phyloP scores from a whole-genome alignment of 495 filamentous ascomycete species.

The Podospora appendiculata region DNA sequence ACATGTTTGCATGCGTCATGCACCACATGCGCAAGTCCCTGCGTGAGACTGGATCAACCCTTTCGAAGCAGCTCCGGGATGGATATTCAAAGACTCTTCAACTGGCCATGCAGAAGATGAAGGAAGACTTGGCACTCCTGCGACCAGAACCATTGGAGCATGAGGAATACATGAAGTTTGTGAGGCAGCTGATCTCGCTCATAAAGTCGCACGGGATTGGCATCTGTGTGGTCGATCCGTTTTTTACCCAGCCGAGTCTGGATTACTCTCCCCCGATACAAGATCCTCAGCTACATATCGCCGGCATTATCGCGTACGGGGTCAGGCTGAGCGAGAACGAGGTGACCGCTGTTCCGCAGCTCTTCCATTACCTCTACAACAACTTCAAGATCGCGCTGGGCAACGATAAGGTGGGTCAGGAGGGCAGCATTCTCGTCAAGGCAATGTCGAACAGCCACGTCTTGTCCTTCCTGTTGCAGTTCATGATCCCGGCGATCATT shows the following conservation, averaged over 20 bases:
- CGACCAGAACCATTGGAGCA: conserved; percentile 23
- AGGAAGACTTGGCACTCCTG: conserved; percentile 31
- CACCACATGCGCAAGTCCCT: conserved; percentile 35
- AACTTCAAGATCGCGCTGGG: conserved; percentile 42
- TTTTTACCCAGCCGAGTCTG: conserved; percentile 38
- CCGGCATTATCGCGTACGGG: conserved; percentile 41
- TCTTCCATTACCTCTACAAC: conserved; percentile 44
- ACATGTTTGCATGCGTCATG: conserved; percentile 30
- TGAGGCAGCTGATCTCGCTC: conserved; percentile 33
- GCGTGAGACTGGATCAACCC: conserved; percentile 12
- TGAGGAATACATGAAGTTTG: conserved; percentile 33
- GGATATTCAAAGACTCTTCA: conserved; percentile 29
- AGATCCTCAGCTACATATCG: conserved; percentile 41
- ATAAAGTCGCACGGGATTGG: conserved; percentile 39
- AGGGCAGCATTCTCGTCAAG: conserved; percentile 28
- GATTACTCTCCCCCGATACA: conserved; percentile 41
- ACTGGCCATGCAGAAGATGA: conserved; percentile 41
- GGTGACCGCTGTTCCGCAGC: conserved; percentile 29
- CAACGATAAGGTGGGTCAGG: conserved; percentile 29
- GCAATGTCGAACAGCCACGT: conserved; percentile 34
- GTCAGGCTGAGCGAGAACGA: conserved; percentile 36
- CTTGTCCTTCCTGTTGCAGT: conserved; percentile 31
- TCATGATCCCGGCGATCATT: conserved; percentile 37
- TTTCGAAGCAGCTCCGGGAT: conserved; percentile 17
- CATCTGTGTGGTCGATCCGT: conserved; percentile 35